Evolutionary conservation across 441 rosid species (phyloP).

Genomic region (Erysimum cheiri): DNA sequence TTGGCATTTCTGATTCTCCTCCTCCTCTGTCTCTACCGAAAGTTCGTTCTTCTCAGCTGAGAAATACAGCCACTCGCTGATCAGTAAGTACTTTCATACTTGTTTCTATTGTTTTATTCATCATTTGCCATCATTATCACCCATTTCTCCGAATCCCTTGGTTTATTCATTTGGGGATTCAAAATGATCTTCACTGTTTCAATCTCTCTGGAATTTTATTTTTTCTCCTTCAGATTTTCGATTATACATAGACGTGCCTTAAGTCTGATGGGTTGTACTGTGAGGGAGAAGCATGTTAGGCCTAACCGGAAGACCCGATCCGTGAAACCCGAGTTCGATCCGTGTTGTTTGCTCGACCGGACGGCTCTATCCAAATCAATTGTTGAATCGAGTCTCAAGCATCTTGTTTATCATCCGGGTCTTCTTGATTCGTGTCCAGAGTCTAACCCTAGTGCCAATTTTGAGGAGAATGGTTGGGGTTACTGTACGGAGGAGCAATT

Average conservation of each 20-base stretch:
- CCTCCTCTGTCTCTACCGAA: constrained; percentile 11
- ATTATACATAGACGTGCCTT: neutral
- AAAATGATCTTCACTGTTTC: constrained; percentile 27
- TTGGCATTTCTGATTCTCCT: neutral
- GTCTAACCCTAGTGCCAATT: constrained; percentile 39
- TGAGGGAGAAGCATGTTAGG: constrained; percentile 72
- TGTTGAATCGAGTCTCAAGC: constrained; percentile 64
- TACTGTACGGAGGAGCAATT: constrained; percentile 84
- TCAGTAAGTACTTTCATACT: constrained; percentile 31
- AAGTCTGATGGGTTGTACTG: constrained; percentile 67
- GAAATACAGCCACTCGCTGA: constrained; percentile 15
- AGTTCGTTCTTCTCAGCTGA: constrained; percentile 8
- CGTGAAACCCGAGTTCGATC: constrained; percentile 63
- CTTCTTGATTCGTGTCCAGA: constrained; percentile 45
- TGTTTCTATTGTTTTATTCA: neutral
- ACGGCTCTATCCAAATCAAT: constrained; percentile 54
- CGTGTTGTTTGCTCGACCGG: constrained; percentile 52
- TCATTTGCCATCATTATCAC: neutral
- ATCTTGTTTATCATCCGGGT: constrained; percentile 57
- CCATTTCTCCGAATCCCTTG: constrained; percentile 21
- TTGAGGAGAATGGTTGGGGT: constrained; percentile 77
- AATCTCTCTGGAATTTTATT: constrained; percentile 1
- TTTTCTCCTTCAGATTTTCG: constrained; percentile 6
- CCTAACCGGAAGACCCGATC: constrained; percentile 69
- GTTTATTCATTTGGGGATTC: constrained; percentile 28